A percentile compares a stretch with the other conserved stretches of the same genome.
Evolutionary conservation across 2,329 filamentous ascomycete genomes (phyloP).

Genomic region (Sporothrix schenckii): DNA sequence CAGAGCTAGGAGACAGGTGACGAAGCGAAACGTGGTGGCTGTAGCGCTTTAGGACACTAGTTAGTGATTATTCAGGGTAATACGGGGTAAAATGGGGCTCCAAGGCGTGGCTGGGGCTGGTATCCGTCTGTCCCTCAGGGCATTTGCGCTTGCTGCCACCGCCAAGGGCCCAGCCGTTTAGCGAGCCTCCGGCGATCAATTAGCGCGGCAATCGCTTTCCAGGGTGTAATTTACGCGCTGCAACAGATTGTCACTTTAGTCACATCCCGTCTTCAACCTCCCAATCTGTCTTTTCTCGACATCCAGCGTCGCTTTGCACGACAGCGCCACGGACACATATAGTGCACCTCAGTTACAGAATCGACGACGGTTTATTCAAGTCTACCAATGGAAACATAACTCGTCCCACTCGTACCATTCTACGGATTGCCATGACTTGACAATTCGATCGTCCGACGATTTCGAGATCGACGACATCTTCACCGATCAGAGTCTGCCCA

Average conservation of each 20-base stretch:
- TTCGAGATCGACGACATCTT: not conserved
- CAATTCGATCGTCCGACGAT: not conserved
- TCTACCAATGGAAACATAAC: no score
- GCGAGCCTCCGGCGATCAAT: not conserved
- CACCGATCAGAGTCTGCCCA: not conserved
- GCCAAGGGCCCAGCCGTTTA: not conserved
- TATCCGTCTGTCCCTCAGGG: not conserved
- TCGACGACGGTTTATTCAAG: not conserved
- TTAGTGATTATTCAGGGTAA: not conserved
- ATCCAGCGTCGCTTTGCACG: not conserved
- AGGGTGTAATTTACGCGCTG: not conserved
- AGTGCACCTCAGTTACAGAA: not conserved
- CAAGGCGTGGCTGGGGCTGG: constrained; percentile 6
- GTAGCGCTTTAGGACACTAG: not conserved
- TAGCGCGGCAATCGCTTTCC: not conserved
- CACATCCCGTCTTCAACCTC: constrained; percentile 8
- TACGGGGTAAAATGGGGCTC: constrained; percentile 10
- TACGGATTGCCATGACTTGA: not conserved
- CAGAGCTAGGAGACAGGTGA: not conserved
- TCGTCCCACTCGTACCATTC: not conserved
- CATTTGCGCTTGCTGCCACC: not conserved
- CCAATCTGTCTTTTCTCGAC: not conserved
- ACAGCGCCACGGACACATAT: not conserved
- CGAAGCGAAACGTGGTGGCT: not conserved
- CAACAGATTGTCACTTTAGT: not conserved